Percentiles rank a stretch among this genome's conserved stretches.
Conservation (phyloP, 2,329 filamentous ascomycete species). For the Paraconiothyrium brasiliense region DNA sequence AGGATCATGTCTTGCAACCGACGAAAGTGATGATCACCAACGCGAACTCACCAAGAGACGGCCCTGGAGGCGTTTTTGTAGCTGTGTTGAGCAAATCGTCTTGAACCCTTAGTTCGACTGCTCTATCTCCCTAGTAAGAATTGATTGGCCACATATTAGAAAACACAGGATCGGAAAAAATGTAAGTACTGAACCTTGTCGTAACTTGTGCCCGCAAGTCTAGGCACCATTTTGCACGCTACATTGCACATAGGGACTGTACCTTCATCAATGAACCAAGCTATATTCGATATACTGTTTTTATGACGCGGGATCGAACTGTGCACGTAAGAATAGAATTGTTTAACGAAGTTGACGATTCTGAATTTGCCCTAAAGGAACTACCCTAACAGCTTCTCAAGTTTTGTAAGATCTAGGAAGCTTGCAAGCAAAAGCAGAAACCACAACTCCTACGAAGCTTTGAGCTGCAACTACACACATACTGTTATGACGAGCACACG, state of each 20-base stretch:
- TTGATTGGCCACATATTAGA: constrained; percentile 2
- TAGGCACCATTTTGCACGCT: constrained; percentile 5
- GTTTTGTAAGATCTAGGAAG: constrained; percentile 18
- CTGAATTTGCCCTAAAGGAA: not conserved
- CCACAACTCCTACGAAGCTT: constrained; percentile 18
- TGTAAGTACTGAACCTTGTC: constrained; percentile 1
- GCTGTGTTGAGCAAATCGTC: too few relatives aligned
- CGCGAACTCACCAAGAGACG: not conserved
- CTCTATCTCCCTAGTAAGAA: too few relatives aligned
- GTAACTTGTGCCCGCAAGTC: not conserved
- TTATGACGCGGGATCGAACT: too few relatives aligned
- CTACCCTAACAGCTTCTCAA: constrained; percentile 8
- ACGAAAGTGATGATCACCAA: constrained; percentile 5
- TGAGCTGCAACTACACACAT: constrained; percentile 19
- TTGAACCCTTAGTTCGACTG: too few relatives aligned
- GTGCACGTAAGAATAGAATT: too few relatives aligned
- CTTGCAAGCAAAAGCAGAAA: constrained; percentile 7
- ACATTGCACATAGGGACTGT: not conserved
- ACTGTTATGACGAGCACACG: constrained; percentile 9
- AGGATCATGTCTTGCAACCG: not conserved
- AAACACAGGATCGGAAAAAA: not conserved
- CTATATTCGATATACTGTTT: not conserved
- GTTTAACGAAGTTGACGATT: not conserved
- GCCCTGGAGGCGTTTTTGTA: not conserved
- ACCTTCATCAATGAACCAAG: not conserved